phyloP scores from a whole-genome alignment of 2,329 filamentous ascomycete genomes.

The Penicillium sclerotigenum region DNA sequence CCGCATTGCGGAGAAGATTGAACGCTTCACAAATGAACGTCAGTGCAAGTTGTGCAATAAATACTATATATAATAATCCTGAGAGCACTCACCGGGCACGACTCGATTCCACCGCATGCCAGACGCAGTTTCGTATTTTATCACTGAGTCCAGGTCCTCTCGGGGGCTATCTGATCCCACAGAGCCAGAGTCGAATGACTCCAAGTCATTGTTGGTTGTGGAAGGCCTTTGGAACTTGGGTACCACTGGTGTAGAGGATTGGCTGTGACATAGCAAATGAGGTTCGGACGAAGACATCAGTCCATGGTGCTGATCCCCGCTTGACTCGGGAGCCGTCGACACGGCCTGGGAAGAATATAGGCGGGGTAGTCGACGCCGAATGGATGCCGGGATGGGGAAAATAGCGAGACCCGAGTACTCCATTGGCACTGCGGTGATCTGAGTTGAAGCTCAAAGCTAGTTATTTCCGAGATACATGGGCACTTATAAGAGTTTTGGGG shows the following conservation, averaged over 20 bases:
- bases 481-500: neutral
- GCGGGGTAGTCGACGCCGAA: constrained; percentile 29
- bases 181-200: constrained; percentile 17
- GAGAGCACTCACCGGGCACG: constrained; percentile 27
- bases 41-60: neutral
- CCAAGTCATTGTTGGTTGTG: constrained; percentile 22
- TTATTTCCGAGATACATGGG: neutral
- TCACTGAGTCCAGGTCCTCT: constrained; percentile 6
- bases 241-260: neutral
- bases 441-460: neutral
- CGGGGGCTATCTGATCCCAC: constrained; percentile 10
- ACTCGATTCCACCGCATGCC: constrained; percentile 38
- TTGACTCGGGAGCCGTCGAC: constrained; percentile 4
- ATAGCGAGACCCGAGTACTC: constrained; percentile 20
- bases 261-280: constrained; percentile 9
- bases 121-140: constrained; percentile 31
- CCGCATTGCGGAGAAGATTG: constrained; percentile 36
- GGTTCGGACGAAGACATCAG: constrained; percentile 18
- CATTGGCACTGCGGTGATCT: constrained; percentile 5
- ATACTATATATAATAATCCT: neutral
- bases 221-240: constrained; percentile 15
- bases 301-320: constrained; percentile 5
- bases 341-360: constrained; percentile 20
- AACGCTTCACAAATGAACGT: constrained; percentile 30
- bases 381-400: constrained; percentile 27